Conservation (phyloP, 257 asterid species). For the Asclepias syriaca region DNA sequence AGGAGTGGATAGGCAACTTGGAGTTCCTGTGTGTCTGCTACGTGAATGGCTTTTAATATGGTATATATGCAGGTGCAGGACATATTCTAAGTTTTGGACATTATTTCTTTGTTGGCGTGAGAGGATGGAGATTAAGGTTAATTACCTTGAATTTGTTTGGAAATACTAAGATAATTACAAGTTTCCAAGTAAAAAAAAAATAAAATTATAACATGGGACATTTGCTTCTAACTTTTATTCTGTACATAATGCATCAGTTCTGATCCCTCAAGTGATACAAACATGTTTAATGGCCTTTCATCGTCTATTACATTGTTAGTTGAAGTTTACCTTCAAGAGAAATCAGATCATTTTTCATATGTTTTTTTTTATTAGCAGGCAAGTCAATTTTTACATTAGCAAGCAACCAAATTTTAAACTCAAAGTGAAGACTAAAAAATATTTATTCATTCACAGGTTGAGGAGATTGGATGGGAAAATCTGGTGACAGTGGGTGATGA, state of each 20-base stretch:
- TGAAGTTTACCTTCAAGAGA: not conserved
- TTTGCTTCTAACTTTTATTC: not conserved
- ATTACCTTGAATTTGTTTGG: not conserved
- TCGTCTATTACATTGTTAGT: not conserved
- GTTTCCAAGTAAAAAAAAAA: not conserved
- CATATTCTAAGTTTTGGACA: not conserved
- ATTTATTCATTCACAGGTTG: slow-evolving; percentile 42
- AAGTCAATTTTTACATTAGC: not conserved
- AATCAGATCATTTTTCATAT: not conserved
- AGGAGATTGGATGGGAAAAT: slow-evolving; percentile 84
- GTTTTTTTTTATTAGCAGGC: not conserved
- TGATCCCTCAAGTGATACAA: not conserved
- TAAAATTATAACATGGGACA: not conserved
- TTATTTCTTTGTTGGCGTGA: not conserved
- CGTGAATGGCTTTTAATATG: not conserved
- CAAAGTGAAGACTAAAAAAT: slow-evolving; percentile 13
- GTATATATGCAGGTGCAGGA: not conserved
- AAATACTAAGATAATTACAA: not conserved
- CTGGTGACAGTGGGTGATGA: slow-evolving; percentile 59
- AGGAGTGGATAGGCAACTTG: not conserved
- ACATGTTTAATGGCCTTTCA: not conserved
- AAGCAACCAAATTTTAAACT: not conserved
- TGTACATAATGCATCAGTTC: not conserved
- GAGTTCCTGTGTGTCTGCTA: not conserved
- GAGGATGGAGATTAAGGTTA: not conserved